Evolutionary conservation across 768 basidiomycete genomes (phyloP).

Genomic region (Lyophyllum decastes): DNA sequence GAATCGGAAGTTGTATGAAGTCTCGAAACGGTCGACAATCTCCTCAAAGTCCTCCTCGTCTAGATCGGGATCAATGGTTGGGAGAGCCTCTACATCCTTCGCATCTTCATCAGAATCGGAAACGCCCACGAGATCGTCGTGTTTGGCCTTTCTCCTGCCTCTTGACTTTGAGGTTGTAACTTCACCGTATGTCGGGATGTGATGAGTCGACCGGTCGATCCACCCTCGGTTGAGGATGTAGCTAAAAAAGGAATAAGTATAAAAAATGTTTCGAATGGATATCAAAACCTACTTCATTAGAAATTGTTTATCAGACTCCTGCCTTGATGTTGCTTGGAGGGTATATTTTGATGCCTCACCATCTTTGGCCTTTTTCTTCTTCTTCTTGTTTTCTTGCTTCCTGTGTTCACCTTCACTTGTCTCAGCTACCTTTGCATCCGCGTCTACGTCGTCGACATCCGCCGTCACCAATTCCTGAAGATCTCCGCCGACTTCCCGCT

Average conservation of each 20-base stretch:
- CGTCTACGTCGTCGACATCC: conserved; percentile 28
- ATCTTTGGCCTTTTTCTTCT: conserved; percentile 35
- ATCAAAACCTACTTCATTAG: conserved; percentile 72
- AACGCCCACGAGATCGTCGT: conserved; percentile 20
- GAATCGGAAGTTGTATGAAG: conserved; percentile 97
- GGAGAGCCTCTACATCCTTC: conserved; percentile 23
- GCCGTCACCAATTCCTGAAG: conserved; percentile 68
- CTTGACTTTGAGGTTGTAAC: conserved; percentile 51
- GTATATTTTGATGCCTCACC: conserved; percentile 28
- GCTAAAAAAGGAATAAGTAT: conserved; percentile 40
- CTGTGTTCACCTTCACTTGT: conserved; percentile 26
- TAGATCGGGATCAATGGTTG: conserved; percentile 29
- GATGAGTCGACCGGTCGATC: conserved; percentile 78
- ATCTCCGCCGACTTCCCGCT: conserved; percentile 80
- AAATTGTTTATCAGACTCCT: conserved; percentile 82
- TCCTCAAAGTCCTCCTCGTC: conserved; percentile 86
- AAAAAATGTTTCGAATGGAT: background rate
- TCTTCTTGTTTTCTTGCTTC: conserved; percentile 50
- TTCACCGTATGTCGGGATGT: conserved; percentile 85
- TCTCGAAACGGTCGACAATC: conserved; percentile 88
- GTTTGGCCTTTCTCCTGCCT: conserved; percentile 32
- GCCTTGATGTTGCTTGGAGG: conserved; percentile 40
- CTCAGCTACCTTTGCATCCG: conserved; percentile 8
- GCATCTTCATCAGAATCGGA: conserved; percentile 20
- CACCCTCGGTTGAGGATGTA: conserved; percentile 98